Percentiles rank a stretch among this genome's conserved stretches.
Evolutionary conservation across 179 eudicot genomes (phyloP).

Genomic region (Drosera spatulata): DNA sequence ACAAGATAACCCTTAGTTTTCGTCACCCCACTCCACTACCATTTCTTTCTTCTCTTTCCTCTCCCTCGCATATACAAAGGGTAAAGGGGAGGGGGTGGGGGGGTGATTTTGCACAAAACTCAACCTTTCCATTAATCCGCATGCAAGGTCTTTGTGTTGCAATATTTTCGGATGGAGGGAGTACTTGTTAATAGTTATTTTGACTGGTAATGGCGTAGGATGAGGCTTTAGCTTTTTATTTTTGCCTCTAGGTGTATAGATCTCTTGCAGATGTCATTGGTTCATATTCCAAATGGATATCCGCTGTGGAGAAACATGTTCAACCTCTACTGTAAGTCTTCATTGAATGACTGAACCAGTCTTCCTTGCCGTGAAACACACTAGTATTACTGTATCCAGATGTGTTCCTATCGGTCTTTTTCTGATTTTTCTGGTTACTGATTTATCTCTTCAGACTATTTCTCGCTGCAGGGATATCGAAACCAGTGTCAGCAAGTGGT

Average conservation of each 20-base stretch:
- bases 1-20: no score
- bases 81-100: no score
- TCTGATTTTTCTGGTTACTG: slow-evolving; percentile 5
- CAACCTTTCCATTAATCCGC: no score
- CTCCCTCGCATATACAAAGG: no score
- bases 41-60: no score
- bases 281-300: slow-evolving; percentile 89
- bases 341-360: slow-evolving; percentile 4
- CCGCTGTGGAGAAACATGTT: slow-evolving; percentile 45
- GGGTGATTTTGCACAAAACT: no score
- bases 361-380: slow-evolving; percentile 1
- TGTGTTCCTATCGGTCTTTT: no score
- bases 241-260: slow-evolving; percentile 61
- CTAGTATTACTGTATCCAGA: not conserved
- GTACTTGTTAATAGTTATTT: slow-evolving; percentile 3
- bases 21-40: no score
- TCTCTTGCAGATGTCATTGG: slow-evolving; percentile 90
- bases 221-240: slow-evolving; percentile 4
- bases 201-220: slow-evolving; percentile 1
- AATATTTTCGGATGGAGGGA: no score
- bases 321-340: slow-evolving; percentile 75
- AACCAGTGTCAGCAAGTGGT: slow-evolving; percentile 65
- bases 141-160: no score
- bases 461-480: slow-evolving; percentile 76
- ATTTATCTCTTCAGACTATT: slow-evolving; percentile 65